phyloP scores from a whole-genome alignment of 192 early-diverging fungal genomes.

The Coemansia sp. region DNA sequence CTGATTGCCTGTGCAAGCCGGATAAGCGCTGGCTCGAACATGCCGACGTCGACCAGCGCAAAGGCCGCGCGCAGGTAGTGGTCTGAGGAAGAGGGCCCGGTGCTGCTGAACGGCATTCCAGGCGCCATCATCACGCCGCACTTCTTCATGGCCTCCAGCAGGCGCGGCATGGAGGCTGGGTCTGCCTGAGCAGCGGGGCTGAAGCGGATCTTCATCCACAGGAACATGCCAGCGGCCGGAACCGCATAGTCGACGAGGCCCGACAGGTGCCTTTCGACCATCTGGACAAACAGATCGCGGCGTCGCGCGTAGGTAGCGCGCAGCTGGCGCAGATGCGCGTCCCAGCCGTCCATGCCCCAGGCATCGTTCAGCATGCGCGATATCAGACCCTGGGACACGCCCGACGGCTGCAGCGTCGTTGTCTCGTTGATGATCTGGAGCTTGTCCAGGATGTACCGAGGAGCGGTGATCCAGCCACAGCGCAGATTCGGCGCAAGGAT shows the following conservation, averaged over 20 bases:
- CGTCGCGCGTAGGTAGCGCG: constrained; percentile 69
- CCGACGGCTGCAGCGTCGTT: constrained; percentile 82
- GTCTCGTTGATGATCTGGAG: constrained; percentile 79
- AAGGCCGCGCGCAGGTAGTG: constrained; percentile 46
- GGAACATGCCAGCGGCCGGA: constrained; percentile 80
- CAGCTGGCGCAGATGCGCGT: constrained; percentile 65
- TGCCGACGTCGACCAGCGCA: constrained; percentile 41
- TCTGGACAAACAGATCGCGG: constrained; percentile 64
- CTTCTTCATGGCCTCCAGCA: constrained; percentile 45
- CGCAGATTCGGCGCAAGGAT: constrained; percentile 85
- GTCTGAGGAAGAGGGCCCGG: constrained; percentile 6
- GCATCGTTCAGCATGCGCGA: constrained; percentile 66
- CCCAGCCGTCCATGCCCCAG: constrained; percentile 80
- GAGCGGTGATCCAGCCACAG: constrained; percentile 75
- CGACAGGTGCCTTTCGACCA: constrained; percentile 60
- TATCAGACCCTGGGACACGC: constrained; percentile 74
- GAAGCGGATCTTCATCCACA: constrained; percentile 71
- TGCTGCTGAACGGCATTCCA: constrained; percentile 37
- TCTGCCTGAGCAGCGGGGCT: constrained; percentile 20
- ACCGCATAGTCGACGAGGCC: constrained; percentile 59
- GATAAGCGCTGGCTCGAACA: constrained; percentile 47
- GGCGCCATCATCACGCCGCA: constrained; percentile 54
- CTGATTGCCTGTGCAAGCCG: constrained; percentile 49
- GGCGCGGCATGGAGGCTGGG: constrained; percentile 25
- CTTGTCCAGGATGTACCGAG: constrained; percentile 64